Evolutionary conservation across 2,329 filamentous ascomycete species (phyloP).

Genomic region (Neoascochyta sp.): DNA sequence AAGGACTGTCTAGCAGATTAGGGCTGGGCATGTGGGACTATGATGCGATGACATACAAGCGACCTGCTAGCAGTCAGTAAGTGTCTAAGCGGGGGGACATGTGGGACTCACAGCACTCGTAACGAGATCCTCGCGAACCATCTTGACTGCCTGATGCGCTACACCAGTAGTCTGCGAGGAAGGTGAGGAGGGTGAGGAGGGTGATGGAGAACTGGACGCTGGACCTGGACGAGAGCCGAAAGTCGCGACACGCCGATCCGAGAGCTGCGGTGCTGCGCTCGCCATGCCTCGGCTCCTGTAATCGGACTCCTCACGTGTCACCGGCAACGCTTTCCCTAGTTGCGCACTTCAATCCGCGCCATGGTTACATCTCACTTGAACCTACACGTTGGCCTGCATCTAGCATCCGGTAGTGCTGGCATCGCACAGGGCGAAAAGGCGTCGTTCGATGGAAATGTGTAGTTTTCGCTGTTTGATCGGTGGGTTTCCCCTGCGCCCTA

Average conservation of each 20-base stretch:
- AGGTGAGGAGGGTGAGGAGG: background rate
- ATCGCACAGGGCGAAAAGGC: too few relatives aligned
- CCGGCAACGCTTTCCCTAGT: too few relatives aligned
- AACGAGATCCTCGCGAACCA: slow-evolving; percentile 92
- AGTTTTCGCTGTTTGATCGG: too few relatives aligned
- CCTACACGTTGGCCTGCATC: too few relatives aligned
- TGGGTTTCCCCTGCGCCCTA: too few relatives aligned
- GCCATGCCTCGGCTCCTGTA: slow-evolving; percentile 14
- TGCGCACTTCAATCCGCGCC: too few relatives aligned
- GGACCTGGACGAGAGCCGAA: too few relatives aligned
- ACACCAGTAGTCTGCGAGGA: slow-evolving; percentile 13
- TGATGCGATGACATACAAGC: slow-evolving; percentile 46
- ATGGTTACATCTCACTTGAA: too few relatives aligned
- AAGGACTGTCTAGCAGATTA: slow-evolving; percentile 61
- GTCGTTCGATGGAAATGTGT: too few relatives aligned
- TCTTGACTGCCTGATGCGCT: slow-evolving; percentile 49
- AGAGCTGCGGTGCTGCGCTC: slow-evolving; percentile 9
- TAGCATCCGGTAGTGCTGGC: too few relatives aligned
- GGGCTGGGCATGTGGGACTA: slow-evolving; percentile 7
- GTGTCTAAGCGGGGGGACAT: too few relatives aligned
- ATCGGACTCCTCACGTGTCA: too few relatives aligned
- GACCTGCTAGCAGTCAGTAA: slow-evolving; percentile 41
- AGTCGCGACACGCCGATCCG: slow-evolving; percentile 13
- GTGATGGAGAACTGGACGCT: slow-evolving; percentile 6
- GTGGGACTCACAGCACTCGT: slow-evolving; percentile 60